phyloP scores from a whole-genome alignment of 768 basidiomycete species.

The Zangia roseola region DNA sequence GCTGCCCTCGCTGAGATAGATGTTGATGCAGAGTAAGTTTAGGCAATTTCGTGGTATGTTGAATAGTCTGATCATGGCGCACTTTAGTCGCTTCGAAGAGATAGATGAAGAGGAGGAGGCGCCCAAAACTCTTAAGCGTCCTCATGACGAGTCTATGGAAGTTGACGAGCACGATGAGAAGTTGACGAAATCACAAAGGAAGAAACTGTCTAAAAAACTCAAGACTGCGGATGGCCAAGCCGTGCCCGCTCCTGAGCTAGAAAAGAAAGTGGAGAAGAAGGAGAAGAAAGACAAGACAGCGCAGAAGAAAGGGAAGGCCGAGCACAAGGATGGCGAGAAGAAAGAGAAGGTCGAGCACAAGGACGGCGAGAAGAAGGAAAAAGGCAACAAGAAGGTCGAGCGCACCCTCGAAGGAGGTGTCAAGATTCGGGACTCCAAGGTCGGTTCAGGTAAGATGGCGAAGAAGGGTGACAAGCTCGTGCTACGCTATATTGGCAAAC shows the following conservation, averaged over 20 bases:
- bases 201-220: constrained; percentile 67
- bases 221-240: constrained; percentile 58
- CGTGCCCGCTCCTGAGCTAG: constrained; percentile 26
- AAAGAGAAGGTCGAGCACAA: constrained; percentile 35
- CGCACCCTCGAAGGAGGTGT: constrained; percentile 64
- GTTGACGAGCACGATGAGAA: constrained; percentile 37
- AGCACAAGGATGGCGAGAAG: constrained; percentile 34
- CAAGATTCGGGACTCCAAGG: constrained; percentile 70
- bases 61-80: not conserved
- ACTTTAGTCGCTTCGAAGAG: constrained; percentile 68
- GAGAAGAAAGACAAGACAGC: constrained; percentile 30
- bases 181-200: constrained; percentile 55
- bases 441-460: constrained; percentile 81
- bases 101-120: constrained; percentile 38
- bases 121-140: constrained; percentile 61
- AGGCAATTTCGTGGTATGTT: not conserved
- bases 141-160: constrained; percentile 59
- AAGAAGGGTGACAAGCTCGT: constrained; percentile 81
- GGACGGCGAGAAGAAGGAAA: constrained; percentile 28
- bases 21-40: constrained; percentile 42
- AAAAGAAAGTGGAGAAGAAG: constrained; percentile 30
- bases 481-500: constrained; percentile 94
- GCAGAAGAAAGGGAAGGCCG: constrained; percentile 36
- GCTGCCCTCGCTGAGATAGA: constrained; percentile 52
- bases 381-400: constrained; percentile 27